Conservation (phyloP, 306 rosid species). For the Corylus heterophylla region DNA sequence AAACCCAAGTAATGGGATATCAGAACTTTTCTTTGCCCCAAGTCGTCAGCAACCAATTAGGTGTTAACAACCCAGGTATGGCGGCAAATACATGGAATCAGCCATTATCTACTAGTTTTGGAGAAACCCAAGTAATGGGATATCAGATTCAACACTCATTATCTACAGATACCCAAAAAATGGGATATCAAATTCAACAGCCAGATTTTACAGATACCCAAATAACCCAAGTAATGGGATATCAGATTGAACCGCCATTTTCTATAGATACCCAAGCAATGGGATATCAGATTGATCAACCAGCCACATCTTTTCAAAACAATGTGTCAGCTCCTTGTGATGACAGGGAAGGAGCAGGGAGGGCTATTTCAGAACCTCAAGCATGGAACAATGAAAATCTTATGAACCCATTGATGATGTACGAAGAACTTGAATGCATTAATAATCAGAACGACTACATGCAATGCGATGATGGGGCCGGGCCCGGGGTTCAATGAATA, state of each 20-base stretch:
- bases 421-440: not conserved
- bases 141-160: no score
- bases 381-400: not conserved
- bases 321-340: not conserved
- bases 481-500: no score
- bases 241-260: no score
- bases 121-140: no score
- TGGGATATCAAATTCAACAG: no score
- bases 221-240: no score
- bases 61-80: constrained; percentile 11
- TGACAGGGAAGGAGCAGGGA: not conserved
- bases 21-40: not conserved
- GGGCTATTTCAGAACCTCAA: not conserved
- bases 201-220: no score
- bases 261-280: no score
- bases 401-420: not conserved
- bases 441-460: not conserved
- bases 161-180: no score
- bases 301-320: not conserved
- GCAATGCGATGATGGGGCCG: no score
- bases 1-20: not conserved
- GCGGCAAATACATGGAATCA: not conserved
- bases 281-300: no score
- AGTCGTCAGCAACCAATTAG: not conserved
- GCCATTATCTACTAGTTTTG: not conserved